Evolutionary conservation across 2,329 filamentous ascomycete species (phyloP).

Genomic region (Calonectria montana): DNA sequence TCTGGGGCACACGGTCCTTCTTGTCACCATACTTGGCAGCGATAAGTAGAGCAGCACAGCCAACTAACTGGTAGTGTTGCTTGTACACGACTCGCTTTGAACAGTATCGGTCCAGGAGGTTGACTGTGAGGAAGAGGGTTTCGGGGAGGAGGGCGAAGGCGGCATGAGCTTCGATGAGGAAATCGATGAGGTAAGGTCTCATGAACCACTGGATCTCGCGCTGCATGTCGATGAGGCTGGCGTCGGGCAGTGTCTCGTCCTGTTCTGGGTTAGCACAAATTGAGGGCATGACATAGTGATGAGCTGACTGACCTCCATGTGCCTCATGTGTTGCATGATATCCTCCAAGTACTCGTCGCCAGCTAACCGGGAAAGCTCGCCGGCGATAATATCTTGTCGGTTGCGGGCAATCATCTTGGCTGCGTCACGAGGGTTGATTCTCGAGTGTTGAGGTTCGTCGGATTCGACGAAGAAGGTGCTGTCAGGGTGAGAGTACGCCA

Average conservation of each 20-base stretch:
- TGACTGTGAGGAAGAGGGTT: constrained; percentile 95
- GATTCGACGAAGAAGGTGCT: constrained; percentile 67
- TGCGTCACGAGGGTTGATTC: constrained; percentile 78
- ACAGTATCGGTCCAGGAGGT: constrained; percentile 97
- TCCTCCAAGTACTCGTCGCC: constrained; percentile 95
- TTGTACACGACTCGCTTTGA: constrained; percentile 98
- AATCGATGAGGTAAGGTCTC: constrained; percentile 97
- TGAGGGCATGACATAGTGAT: neutral
- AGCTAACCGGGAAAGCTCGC: constrained; percentile 86
- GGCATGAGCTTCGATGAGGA: constrained; percentile 95
- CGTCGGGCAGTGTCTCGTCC: constrained; percentile 91
- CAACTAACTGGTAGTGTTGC: constrained; percentile 97
- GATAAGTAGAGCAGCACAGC: constrained; percentile 94
- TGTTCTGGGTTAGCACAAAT: constrained; percentile 46
- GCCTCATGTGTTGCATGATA: constrained; percentile 91
- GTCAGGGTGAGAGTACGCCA: constrained; percentile 59
- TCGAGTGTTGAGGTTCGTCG: constrained; percentile 62
- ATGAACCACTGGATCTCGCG: constrained; percentile 99
- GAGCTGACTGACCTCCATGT: constrained; percentile 80
- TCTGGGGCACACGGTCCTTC: constrained; percentile 98
- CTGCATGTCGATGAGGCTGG: constrained; percentile 98
- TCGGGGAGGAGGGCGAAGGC: constrained; percentile 94
- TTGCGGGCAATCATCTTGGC: constrained; percentile 83
- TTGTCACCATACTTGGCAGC: constrained; percentile 99
- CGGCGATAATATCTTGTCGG: constrained; percentile 87